Percentiles rank a stretch among this genome's conserved stretches.
These are phyloP conservation scores for Plectosphaerella plurivora DNA, from an alignment of 2,329 filamentous ascomycete species.

Conservation along the genomic window DNA sequence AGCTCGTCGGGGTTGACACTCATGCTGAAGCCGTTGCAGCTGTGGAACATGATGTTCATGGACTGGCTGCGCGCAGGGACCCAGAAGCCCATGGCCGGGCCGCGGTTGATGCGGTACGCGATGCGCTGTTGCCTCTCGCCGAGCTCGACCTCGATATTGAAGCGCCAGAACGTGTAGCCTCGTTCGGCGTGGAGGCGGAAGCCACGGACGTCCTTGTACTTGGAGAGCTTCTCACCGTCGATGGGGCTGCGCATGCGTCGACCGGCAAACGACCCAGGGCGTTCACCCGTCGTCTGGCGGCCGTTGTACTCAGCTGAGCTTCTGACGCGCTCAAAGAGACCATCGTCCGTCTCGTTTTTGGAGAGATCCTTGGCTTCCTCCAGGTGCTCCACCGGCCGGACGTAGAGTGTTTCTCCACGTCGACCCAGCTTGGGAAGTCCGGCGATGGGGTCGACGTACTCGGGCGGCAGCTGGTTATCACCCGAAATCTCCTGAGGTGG, in stretches of 20 bases:
- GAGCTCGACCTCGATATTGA: conserved; percentile 91
- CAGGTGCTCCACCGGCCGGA: conserved; percentile 83
- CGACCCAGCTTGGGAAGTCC: conserved; percentile 83
- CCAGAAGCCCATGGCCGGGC: conserved; percentile 89
- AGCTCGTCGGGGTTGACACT: conserved; percentile 74
- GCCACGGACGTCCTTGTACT: conserved; percentile 79
- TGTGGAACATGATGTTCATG: conserved; percentile 99
- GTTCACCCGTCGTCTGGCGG: conserved; percentile 38
- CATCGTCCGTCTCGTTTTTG: conserved; percentile 71
- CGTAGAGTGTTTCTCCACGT: conserved; percentile 80
- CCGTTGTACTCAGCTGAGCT: conserved; percentile 44
- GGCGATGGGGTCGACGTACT: conserved; percentile 81
- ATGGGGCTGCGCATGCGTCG: conserved; percentile 47
- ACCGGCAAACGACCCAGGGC: conserved; percentile 48
- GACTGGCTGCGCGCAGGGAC: conserved; percentile 77
- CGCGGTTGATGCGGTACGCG: conserved; percentile 91
- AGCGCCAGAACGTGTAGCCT: conserved; percentile 94
- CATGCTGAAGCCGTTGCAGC: conserved; percentile 91
- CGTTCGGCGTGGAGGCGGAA: conserved; percentile 79
- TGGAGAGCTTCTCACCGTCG: conserved; percentile 77
- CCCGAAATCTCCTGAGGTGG: conserved; percentile 66
- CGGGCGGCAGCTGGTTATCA: conserved; percentile 63
- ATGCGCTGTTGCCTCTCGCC: conserved; percentile 74
- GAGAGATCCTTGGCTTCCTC: conserved; percentile 77
- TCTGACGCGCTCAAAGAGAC: conserved; percentile 70